Conservation (phyloP, 768 basidiomycete species). For the Tricholoma sp. region DNA sequence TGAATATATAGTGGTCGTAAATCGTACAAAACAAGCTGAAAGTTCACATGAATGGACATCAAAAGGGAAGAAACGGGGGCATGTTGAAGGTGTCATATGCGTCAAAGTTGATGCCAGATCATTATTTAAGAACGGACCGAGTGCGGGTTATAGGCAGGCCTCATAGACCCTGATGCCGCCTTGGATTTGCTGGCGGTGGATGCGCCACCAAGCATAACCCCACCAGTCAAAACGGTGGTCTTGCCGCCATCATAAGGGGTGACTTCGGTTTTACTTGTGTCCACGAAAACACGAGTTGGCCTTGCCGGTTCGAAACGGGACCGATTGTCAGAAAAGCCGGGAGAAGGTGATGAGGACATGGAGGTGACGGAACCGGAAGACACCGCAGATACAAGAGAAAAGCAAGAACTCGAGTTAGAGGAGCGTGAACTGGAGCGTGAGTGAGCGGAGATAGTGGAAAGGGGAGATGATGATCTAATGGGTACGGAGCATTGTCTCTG, state of each 20-base stretch:
- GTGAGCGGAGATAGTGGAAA: conserved; percentile 57
- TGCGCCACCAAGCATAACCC: conserved; percentile 75
- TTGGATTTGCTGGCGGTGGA: conserved; percentile 22
- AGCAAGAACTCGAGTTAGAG: conserved; percentile 61
- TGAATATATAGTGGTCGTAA: conserved; percentile 3
- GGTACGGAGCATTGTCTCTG: conserved; percentile 52
- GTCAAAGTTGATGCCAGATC: conserved; percentile 11
- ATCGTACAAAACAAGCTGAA: conserved; percentile 4
- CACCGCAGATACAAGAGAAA: conserved; percentile 50
- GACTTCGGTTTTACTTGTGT: conserved; percentile 70
- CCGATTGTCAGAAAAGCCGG: conserved; percentile 35
- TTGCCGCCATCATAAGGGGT: conserved; percentile 86
- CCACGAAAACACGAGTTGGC: conserved; percentile 67
- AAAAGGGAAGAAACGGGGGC: conserved; percentile 9
- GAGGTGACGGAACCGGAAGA: conserved; percentile 44
- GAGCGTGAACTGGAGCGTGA: conserved; percentile 71
- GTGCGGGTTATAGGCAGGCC: conserved; percentile 50
- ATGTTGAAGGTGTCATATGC: conserved; percentile 9
- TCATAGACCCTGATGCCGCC: conserved; percentile 22
- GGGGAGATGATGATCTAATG: conserved; percentile 49
- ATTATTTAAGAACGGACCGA: conserved; percentile 39
- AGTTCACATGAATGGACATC: conserved; percentile 13
- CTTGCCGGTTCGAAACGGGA: conserved; percentile 68
- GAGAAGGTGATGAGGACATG: conserved; percentile 31
- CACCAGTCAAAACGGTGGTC: conserved; percentile 83